A percentile compares a stretch with the other conserved stretches of the same genome.
Evolutionary conservation across 768 basidiomycete genomes (phyloP).

Genomic region (Boletus rubropictus): DNA sequence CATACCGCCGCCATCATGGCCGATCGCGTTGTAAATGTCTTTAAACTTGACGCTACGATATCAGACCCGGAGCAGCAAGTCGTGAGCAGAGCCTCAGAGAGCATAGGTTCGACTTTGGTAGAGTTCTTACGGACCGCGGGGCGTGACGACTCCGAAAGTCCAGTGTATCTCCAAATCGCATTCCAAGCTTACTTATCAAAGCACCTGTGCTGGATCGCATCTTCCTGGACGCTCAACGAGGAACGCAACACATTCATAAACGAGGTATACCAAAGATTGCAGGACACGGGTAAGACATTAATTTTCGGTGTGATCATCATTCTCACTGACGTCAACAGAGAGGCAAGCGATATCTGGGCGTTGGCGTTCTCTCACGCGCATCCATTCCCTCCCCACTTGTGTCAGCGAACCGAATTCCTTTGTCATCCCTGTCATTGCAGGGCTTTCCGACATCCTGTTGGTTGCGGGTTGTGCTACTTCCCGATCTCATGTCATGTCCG

Average conservation of each 20-base stretch:
- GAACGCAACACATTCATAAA: neutral
- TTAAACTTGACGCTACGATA: too few relatives aligned
- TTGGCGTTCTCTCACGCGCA: slow-evolving; percentile 11
- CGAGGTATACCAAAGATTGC: slow-evolving; percentile 5
- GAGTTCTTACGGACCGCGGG: neutral
- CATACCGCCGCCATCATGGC: slow-evolving; percentile 6
- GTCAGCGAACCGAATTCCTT: neutral
- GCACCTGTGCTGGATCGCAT: neutral
- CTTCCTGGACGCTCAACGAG: slow-evolving; percentile 8
- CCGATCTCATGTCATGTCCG: neutral
- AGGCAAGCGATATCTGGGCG: slow-evolving; percentile 3
- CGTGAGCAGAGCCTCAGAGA: neutral
- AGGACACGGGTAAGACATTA: neutral
- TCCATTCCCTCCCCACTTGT: neutral
- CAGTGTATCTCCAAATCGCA: slow-evolving; percentile 4
- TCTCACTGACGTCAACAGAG: slow-evolving; percentile 3
- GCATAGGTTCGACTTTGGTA: neutral
- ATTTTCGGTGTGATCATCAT: neutral
- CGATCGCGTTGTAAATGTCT: neutral
- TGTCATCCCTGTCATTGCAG: neutral
- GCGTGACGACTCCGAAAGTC: neutral
- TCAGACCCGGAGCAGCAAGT: too few relatives aligned
- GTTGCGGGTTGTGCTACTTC: slow-evolving; percentile 3
- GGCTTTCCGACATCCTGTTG: slow-evolving; percentile 5
- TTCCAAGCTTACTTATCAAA: slow-evolving; percentile 7